These are phyloP conservation scores for Trebouxiophyceae sp. DNA, from an alignment of 163 green algal genomes.

Conservation along the genomic window DNA sequence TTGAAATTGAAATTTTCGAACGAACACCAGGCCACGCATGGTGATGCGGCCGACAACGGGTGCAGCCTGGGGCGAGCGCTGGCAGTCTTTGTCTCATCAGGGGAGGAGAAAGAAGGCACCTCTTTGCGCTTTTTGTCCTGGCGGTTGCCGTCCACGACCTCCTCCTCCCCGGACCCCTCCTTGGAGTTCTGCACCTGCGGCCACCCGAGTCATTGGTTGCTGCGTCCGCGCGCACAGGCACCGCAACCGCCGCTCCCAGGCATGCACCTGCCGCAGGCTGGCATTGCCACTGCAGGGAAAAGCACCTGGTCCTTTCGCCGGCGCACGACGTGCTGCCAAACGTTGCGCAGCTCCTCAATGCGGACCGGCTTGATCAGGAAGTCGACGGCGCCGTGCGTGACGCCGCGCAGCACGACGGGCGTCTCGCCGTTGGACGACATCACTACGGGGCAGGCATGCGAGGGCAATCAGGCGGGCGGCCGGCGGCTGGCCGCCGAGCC, in stretches of 20 bases:
- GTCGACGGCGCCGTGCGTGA: slow-evolving; percentile 93
- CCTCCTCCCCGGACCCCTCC: slow-evolving; percentile 5
- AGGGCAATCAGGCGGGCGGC: too few species aligned
- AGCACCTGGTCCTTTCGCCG: not conserved
- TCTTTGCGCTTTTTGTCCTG: slow-evolving; percentile 12
- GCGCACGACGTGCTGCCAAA: slow-evolving; percentile 96
- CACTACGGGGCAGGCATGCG: too few species aligned
- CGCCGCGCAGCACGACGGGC: slow-evolving; percentile 79
- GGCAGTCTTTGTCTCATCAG: not conserved
- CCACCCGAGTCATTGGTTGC: too few species aligned
- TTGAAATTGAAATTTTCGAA: too few species aligned
- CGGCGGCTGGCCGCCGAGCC: too few species aligned
- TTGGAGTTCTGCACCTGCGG: too few species aligned
- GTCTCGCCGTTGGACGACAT: slow-evolving; percentile 93
- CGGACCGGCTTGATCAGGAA: slow-evolving; percentile 96
- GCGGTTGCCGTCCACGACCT: not conserved
- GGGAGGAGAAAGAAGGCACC: not conserved
- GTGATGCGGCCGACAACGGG: too few species aligned
- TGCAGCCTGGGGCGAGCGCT: too few species aligned
- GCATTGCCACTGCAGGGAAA: not conserved
- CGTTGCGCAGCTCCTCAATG: slow-evolving; percentile 90
- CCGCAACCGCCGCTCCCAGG: too few species aligned
- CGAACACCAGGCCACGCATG: too few species aligned
- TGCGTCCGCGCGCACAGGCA: too few species aligned
- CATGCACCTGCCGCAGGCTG: not conserved